Evolutionary conservation across 148 eudicot species (phyloP).

Genomic region (Rhododendron vialii): DNA sequence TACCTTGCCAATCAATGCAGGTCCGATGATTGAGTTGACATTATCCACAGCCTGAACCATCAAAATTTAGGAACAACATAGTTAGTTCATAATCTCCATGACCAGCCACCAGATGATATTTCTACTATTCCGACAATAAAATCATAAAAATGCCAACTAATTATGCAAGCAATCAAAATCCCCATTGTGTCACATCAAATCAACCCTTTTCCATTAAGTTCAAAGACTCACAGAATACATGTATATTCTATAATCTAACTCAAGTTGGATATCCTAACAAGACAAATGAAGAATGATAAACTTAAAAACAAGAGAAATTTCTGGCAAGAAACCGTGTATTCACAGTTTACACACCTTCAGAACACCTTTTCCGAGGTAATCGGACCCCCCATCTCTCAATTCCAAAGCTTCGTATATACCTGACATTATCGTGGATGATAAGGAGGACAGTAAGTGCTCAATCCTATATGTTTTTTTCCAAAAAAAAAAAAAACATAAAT

Average conservation of each 20-base stretch:
- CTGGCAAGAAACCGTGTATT: background rate
- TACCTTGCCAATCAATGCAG: slow-evolving; percentile 93
- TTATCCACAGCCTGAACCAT: slow-evolving; percentile 40
- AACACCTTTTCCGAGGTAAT: slow-evolving; percentile 92
- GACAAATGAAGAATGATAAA: background rate
- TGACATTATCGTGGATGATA: slow-evolving; percentile 13
- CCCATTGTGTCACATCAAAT: background rate
- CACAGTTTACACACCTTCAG: slow-evolving; percentile 43
- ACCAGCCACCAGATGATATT: background rate
- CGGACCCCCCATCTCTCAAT: slow-evolving; percentile 91
- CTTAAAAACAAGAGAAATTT: background rate
- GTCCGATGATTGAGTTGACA: slow-evolving; percentile 79
- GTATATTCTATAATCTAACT: background rate
- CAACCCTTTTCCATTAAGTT: background rate
- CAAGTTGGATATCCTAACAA: background rate
- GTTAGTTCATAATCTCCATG: background rate
- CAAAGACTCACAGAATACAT: background rate
- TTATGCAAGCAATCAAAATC: background rate
- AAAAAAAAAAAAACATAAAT: background rate
- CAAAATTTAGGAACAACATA: background rate
- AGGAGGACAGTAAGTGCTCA: background rate
- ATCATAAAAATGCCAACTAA: background rate
- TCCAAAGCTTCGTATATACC: slow-evolving; percentile 94
- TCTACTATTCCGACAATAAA: background rate
- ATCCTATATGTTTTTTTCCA: background rate